phyloP scores from a whole-genome alignment of 768 basidiomycete genomes.

The Piloderma croceum region DNA sequence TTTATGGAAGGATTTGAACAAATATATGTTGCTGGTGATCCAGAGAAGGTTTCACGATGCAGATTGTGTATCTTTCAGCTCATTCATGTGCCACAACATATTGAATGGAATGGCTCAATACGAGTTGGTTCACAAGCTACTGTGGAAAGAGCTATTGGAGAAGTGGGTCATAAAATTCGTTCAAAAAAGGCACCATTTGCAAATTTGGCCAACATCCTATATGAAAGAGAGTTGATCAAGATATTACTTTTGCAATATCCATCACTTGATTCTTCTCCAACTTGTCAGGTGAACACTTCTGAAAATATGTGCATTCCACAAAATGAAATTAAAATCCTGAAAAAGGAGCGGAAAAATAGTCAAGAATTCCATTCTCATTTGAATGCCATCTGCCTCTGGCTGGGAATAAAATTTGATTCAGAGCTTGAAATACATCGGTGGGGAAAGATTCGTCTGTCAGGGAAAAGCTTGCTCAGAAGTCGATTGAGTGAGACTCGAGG shows the following conservation, averaged over 20 bases:
- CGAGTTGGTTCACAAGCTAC: too few relatives aligned
- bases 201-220: constrained; percentile 23
- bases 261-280: too few relatives aligned
- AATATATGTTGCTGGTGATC: constrained; percentile 24
- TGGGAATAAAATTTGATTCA: constrained; percentile 3
- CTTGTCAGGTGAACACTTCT: too few relatives aligned
- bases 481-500: constrained; percentile 5
- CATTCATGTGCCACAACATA: too few relatives aligned
- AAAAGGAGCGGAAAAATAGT: not conserved
- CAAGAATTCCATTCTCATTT: too few relatives aligned
- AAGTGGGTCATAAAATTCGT: too few relatives aligned
- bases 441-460: constrained; percentile 10
- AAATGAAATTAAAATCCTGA: not conserved
- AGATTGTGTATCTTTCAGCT: constrained; percentile 30
- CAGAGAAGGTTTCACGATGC: constrained; percentile 18
- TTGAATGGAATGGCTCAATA: too few relatives aligned
- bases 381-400: constrained; percentile 6
- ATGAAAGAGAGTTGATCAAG: constrained; percentile 18
- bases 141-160: too few relatives aligned
- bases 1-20: constrained; percentile 24
- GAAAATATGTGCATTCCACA: too few relatives aligned
- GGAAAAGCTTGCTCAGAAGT: constrained; percentile 6
- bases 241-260: constrained; percentile 22
- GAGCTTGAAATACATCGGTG: constrained; percentile 7
- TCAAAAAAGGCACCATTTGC: constrained; percentile 29